phyloP scores from a whole-genome alignment of 148 eudicot species.

The Talinum fruticosum region DNA sequence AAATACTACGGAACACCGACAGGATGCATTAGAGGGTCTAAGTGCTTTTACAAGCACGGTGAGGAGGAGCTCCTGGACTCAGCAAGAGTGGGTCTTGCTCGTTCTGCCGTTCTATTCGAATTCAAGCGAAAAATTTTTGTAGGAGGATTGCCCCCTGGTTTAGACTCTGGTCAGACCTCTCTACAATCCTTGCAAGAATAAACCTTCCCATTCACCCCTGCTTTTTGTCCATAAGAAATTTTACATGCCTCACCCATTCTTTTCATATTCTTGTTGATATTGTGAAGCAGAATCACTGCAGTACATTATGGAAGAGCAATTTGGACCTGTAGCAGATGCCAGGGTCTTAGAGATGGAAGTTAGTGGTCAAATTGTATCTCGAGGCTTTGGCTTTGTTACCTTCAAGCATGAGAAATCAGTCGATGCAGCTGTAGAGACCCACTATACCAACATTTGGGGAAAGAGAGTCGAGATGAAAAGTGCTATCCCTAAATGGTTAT shows the following conservation, averaged over 20 bases:
- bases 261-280: slow-evolving; percentile 5
- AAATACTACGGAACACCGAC: slow-evolving; percentile 32
- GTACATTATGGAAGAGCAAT: slow-evolving; percentile 27
- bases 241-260: not conserved
- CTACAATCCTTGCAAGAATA: not conserved
- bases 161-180: slow-evolving; percentile 31
- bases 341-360: slow-evolving; percentile 26
- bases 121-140: slow-evolving; percentile 32
- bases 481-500: slow-evolving; percentile 25
- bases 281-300: slow-evolving; percentile 25
- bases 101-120: slow-evolving; percentile 23
- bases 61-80: slow-evolving; percentile 24
- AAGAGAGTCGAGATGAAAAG: slow-evolving; percentile 38
- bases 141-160: slow-evolving; percentile 31
- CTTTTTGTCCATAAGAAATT: not conserved
- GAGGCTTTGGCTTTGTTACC: slow-evolving; percentile 43
- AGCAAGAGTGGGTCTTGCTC: slow-evolving; percentile 18
- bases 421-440: slow-evolving; percentile 32
- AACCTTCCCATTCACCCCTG: not conserved
- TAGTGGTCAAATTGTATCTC: slow-evolving; percentile 22
- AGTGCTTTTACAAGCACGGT: slow-evolving; percentile 33
- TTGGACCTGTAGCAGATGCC: slow-evolving; percentile 33
- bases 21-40: slow-evolving; percentile 37
- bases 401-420: slow-evolving; percentile 34
- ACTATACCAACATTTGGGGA: slow-evolving; percentile 33